Conservation (phyloP, 2,329 filamentous ascomycete genomes). For the Phyllosticta citribraziliensis region DNA sequence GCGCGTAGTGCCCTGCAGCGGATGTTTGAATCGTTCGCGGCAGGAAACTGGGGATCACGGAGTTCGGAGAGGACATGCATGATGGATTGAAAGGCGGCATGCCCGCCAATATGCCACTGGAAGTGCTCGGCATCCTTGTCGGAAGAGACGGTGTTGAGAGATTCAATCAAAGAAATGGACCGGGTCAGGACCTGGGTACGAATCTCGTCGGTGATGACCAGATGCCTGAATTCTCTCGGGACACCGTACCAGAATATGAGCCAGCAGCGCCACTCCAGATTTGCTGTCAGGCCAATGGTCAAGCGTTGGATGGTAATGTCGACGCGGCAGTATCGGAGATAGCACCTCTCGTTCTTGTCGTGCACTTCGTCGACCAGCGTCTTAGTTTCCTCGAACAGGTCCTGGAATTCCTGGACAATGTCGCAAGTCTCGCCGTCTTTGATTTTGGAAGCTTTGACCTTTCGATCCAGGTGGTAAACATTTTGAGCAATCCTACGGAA, state of each 20-base stretch:
- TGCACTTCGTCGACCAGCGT: conserved; percentile 26
- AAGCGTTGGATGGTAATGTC: conserved; percentile 24
- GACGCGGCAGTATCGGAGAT: conserved; percentile 22
- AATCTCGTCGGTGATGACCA: conserved; percentile 3
- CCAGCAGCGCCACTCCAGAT: conserved; percentile 29
- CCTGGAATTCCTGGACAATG: conserved; percentile 23
- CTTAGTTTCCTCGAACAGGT: conserved; percentile 27
- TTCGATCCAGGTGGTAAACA: conserved; percentile 27
- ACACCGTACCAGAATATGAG: conserved; percentile 30
- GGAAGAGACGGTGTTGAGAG: conserved; percentile 23
- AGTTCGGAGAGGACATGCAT: conserved; percentile 31
- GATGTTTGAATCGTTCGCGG: conserved; percentile 17
- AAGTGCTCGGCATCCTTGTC: conserved; percentile 28
- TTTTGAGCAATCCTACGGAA: conserved; percentile 27
- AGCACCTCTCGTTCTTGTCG: conserved; percentile 23
- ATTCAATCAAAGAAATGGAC: conserved; percentile 28
- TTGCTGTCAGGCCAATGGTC: conserved; percentile 21
- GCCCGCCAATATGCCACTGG: conserved; percentile 27
- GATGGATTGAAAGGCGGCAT: conserved; percentile 17
- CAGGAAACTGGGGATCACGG: conserved; percentile 26
- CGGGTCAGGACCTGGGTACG: conserved; percentile 25
- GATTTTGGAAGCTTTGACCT: conserved; percentile 14
- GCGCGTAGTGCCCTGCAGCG: conserved; percentile 20
- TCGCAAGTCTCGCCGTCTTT: conserved; percentile 10
- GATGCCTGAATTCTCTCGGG: conserved; percentile 14